Percentiles rank a stretch among this genome's conserved stretches.
phyloP scores from a whole-genome alignment of 164 flowering plant genomes.

The Euptelea pleiosperma region DNA sequence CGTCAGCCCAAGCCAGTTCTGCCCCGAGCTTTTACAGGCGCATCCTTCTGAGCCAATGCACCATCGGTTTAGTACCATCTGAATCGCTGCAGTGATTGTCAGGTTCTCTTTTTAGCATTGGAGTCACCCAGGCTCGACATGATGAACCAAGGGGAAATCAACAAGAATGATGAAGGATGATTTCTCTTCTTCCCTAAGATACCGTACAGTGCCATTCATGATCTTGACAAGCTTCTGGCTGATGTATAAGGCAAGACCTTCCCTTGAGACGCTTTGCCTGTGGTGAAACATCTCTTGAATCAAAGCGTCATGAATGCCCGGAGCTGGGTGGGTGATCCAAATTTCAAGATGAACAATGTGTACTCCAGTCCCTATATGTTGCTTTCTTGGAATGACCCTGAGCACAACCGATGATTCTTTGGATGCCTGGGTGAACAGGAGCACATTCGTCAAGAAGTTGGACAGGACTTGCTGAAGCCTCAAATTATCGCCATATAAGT shows the following conservation, averaged over 20 bases:
- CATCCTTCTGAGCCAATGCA: no score
- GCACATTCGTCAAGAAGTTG: constrained; percentile 55
- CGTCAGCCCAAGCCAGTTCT: no score
- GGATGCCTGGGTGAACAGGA: constrained; percentile 50
- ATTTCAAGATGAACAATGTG: constrained; percentile 76
- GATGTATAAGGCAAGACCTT: constrained; percentile 74
- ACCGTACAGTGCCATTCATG: constrained; percentile 80
- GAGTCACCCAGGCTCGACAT: not conserved
- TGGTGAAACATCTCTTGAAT: constrained; percentile 77
- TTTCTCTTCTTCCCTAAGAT: constrained; percentile 63
- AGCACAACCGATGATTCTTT: constrained; percentile 52
- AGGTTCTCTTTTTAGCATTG: not conserved
- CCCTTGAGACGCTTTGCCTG: constrained; percentile 50
- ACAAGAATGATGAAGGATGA: constrained; percentile 64
- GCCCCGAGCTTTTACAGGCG: no score
- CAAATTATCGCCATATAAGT: constrained; percentile 62
- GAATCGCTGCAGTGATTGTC: not conserved
- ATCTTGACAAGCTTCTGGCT: constrained; percentile 77
- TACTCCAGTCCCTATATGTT: constrained; percentile 54
- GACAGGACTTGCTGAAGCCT: constrained; percentile 88
- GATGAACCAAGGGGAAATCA: constrained; percentile 58
- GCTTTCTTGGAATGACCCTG: constrained; percentile 45
- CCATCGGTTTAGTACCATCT: not conserved
- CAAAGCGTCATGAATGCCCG: constrained; percentile 72
- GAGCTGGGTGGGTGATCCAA: constrained; percentile 69